Evolutionary conservation across 345 rosid species (phyloP), one percentile per base, ranked within the genome.

Genomic region (Brassica incana): DNA sequence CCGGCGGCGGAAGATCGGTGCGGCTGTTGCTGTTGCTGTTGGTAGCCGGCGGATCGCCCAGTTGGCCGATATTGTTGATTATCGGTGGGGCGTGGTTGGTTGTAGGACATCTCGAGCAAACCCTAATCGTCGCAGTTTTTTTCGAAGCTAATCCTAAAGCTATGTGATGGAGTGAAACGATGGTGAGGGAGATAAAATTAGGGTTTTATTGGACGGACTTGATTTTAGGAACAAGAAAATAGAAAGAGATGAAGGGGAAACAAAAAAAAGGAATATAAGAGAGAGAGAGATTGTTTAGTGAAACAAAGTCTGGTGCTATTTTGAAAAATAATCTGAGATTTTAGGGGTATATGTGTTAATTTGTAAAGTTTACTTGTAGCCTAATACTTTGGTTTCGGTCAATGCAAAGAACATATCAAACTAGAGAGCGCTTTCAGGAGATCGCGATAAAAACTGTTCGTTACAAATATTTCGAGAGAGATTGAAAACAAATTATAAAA

Each of bases 71-170:
- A 82, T 71, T 89, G 98, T 74, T 89, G 98, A 59, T 86, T 36
- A 60, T 91, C 97, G 73, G 94, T 56, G 93, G 94, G 63, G 92
- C 97, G 85, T 60, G 96, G 64, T 92, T 92, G 99, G 89, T 92
- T 92, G 97, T 87, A 88, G 92, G 99, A 93, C 99, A 96, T 96
- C 90, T 70, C 87, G 88, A 6, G 73, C 75, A 58, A 82, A 38
- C 82, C 85, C 87, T 60, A 76, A 79, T 70, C 73, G 73, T 14
- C 73, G 60, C 66, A 54, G 8, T 50, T 62, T 50, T 62, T 68
- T 8, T 38, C 8, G 43, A 81, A 81, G 80, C 80, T 81, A 72
- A 67, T 71, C 67, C 71, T 76, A 50, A 69, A 59, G 48, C 62
- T 59, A 18, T 67, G 23, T 76, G n/a, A 81, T 76, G 61, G 77